Evolutionary conservation across 179 eudicot genomes (phyloP), one percentile per base, ranked within the genome.

Genomic region (Patellifolia procumbens): DNA sequence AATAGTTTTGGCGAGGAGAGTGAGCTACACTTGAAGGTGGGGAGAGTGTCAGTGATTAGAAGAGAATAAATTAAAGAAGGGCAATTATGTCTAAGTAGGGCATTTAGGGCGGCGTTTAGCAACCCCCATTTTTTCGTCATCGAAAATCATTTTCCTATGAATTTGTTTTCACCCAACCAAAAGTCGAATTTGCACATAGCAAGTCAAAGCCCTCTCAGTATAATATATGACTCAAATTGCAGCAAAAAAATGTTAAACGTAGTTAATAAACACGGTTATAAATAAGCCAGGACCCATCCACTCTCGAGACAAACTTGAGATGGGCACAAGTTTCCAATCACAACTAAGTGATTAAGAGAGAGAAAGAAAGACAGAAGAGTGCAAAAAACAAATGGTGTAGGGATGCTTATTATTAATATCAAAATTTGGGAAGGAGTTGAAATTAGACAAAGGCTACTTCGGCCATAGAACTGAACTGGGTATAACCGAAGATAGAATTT

Each of bases 311-410:
- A 58, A 58, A 58, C 31, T 58, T 58, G 62, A 58, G 12, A 58
- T 58, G 31, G 31, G 62, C 32, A 58, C 32, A 13, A 11, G 22
- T 3, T 55, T 49, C 15, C 55, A 1, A 7, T n/a, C 22, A 55
- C 28, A 6, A 22, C 12, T 70, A 69, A 22, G 58, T 24, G 28
- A 39, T n/a, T 0, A 53, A 26, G 37, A 10, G 61, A 68, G 70
- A 31, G 68, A 15, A 67, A 72, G 4, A 70, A 19, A 19, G 58
- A n/a, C 34, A 22, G 20, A 11, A 9, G 24, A 24, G 15, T 73
- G 58, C 48, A 22, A 51, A 59, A 67, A 63, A 63, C 74, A 67
- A 59, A 48, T n/a, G 5, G 48, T 28, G 79, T 61, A 49, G 74
- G 82, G 75, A 28, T 68, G 75, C 43, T 7, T 48, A 32, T 7